Evolutionary conservation across 225 moss, liverwort and hornwort species (phyloP), one percentile per base, ranked within the genome.

Genomic region (Thuidium tamariscinum): DNA sequence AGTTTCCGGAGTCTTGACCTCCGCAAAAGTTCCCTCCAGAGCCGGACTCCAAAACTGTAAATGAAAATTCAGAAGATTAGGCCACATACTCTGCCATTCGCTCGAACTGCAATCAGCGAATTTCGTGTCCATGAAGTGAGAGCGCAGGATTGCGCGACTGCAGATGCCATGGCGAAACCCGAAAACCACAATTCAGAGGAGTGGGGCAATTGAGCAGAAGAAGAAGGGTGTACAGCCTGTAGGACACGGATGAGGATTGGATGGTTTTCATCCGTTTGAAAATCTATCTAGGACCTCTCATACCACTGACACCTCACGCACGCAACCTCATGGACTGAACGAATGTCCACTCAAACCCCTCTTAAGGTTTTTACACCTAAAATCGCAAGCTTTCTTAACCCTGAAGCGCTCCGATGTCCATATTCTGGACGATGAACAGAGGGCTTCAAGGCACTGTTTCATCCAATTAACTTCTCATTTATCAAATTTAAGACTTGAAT

Each of bases 121-220:
- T 73, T 73, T 76, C 57, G 82, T 32, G 87, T 48, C 82, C 82
- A 82, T 59, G 36, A 57, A 46, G 66, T 76, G 76, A 82, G 76
- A 67, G 82, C 82, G 82, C 82, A 87, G 63, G 66, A 56, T 57
- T 87, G 87, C 75, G 76, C 59, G 57, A 82, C 82, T 39, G 76
- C 82, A 59, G 87, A 87, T 77, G 87, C 87, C 87, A 87, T 87
- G 8, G 87, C 82, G 82, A 82, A 82, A 55, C 74, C 64, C 44
- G n/a, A 68, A 74, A 49, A 44, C 66, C 67, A 21, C 66, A 48
- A 87, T 25, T n/a, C 57, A 32, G 57, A 87, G 48, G 57, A 82
- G 4, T 25, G 39, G n/a, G 15, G 16, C 44, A n/a, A 55, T 54
- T 66, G 82, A 75, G 65, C 30, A 56, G 57, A 44, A 21, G 36